Evolutionary conservation across 2,329 filamentous ascomycete species (phyloP).

Genomic region (Aspergillus tubingensis): DNA sequence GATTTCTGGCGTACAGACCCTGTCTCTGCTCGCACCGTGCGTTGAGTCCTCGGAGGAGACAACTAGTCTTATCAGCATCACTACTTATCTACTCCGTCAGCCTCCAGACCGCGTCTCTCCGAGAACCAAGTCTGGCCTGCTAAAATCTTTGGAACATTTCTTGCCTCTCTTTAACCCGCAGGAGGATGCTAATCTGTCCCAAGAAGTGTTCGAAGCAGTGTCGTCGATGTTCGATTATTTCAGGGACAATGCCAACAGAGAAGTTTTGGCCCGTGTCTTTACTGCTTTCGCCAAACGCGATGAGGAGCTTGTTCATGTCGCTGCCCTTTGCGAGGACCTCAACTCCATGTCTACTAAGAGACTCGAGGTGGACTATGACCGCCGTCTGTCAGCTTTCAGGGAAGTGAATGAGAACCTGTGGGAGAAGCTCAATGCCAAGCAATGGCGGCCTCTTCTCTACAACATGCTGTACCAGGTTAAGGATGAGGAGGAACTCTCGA

Average conservation of each 20-base stretch:
- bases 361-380: slow-evolving; percentile 85
- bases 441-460: slow-evolving; percentile 86
- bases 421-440: slow-evolving; percentile 61
- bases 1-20: slow-evolving; percentile 73
- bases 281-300: slow-evolving; percentile 68
- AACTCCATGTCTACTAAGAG: slow-evolving; percentile 74
- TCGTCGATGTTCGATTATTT: slow-evolving; percentile 88
- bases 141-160: slow-evolving; percentile 80
- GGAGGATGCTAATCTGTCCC: slow-evolving; percentile 59
- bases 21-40: slow-evolving; percentile 73
- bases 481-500: slow-evolving; percentile 83
- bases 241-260: slow-evolving; percentile 75
- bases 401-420: slow-evolving; percentile 67
- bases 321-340: slow-evolving; percentile 71
- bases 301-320: slow-evolving; percentile 61
- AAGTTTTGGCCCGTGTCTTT: slow-evolving; percentile 72
- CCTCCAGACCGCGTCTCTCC: slow-evolving; percentile 81
- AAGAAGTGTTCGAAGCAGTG: slow-evolving; percentile 70
- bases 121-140: slow-evolving; percentile 76
- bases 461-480: slow-evolving; percentile 88
- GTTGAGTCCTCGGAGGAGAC: slow-evolving; percentile 66
- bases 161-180: slow-evolving; percentile 64
- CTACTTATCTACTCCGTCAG: slow-evolving; percentile 78
- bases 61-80: slow-evolving; percentile 75
- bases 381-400: slow-evolving; percentile 74